Conservation (phyloP, 768 basidiomycete genomes). For the Phanerochaete carnosa region DNA sequence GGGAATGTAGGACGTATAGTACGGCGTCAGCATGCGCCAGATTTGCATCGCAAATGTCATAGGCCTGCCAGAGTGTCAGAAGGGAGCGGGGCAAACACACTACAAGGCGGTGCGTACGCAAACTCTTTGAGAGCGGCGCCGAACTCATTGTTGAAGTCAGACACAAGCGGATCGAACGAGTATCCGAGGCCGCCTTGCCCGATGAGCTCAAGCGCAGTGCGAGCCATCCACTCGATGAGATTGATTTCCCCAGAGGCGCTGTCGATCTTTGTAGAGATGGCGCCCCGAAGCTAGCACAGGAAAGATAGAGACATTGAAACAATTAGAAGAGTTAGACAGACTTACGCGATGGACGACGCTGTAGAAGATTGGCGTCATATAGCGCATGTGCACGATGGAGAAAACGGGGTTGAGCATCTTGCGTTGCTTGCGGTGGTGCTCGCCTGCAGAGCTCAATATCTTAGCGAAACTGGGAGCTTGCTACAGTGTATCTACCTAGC, state of each 20-base stretch:
- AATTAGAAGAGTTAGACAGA: background rate
- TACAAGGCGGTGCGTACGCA: background rate
- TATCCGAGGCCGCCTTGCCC: slow-evolving; percentile 25
- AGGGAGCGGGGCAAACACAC: background rate
- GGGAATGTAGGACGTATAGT: slow-evolving; percentile 12
- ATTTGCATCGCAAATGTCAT: slow-evolving; percentile 1
- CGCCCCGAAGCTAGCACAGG: slow-evolving; percentile 16
- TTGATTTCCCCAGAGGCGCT: slow-evolving; percentile 15
- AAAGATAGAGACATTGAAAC: background rate
- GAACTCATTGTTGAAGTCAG: slow-evolving; percentile 17
- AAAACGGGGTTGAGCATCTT: slow-evolving; percentile 22
- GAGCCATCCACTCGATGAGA: slow-evolving; percentile 23
- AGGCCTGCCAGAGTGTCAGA: background rate
- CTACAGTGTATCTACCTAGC: background rate
- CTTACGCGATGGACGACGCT: slow-evolving; percentile 11
- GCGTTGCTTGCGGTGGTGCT: slow-evolving; percentile 20
- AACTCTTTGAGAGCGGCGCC: slow-evolving; percentile 22
- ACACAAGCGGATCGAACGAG: slow-evolving; percentile 22
- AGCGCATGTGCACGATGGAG: slow-evolving; percentile 16
- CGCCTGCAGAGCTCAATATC: slow-evolving; percentile 5
- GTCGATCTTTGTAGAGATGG: slow-evolving; percentile 10
- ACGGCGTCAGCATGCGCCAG: slow-evolving; percentile 14
- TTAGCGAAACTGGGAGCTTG: background rate
- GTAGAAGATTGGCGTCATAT: slow-evolving; percentile 18
- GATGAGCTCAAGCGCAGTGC: slow-evolving; percentile 23